Percentiles rank a stretch among this genome's conserved stretches.
Conservation (phyloP, 352 stramenopile genomes). For the Phytophthora tubulina region DNA sequence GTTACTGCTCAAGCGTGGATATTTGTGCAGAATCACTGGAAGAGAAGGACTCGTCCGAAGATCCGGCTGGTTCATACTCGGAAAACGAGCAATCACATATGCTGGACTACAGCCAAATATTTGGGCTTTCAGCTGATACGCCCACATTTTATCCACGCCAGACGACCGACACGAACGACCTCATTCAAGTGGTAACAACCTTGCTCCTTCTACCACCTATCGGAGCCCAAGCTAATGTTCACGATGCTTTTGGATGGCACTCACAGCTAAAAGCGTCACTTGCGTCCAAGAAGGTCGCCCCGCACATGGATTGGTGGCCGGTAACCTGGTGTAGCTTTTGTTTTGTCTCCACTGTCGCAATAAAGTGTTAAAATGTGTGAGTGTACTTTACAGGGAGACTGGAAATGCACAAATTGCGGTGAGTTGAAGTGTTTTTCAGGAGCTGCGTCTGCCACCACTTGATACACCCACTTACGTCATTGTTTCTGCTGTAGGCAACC, state of each 20-base stretch:
- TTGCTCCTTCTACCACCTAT: background rate
- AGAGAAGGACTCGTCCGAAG: conserved; percentile 8
- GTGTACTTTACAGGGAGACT: conserved; percentile 62
- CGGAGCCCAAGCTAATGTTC: conserved; percentile 8
- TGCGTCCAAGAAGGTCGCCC: conserved; percentile 54
- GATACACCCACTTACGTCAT: conserved; percentile 16
- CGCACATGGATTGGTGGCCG: conserved; percentile 86
- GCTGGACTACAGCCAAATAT: conserved; percentile 35
- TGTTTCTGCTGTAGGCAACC: conserved; percentile 49
- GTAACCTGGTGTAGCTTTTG: conserved; percentile 42
- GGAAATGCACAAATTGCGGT: conserved; percentile 84
- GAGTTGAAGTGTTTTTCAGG: conserved; percentile 12
- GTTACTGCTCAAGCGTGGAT: conserved; percentile 1
- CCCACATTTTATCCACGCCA: conserved; percentile 54
- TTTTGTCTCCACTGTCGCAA: conserved; percentile 5
- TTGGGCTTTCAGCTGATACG: conserved; percentile 49
- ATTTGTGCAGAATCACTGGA: conserved; percentile 14
- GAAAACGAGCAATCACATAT: conserved; percentile 5
- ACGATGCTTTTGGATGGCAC: background rate
- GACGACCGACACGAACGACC: conserved; percentile 35
- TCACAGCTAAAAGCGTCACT: conserved; percentile 44
- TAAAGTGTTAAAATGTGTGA: conserved; percentile 29
- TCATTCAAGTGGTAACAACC: conserved; percentile 46
- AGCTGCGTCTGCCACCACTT: background rate
- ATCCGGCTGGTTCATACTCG: background rate